Conservation (phyloP, 352 stramenopile genomes). For the Phytopythium helicoides region DNA sequence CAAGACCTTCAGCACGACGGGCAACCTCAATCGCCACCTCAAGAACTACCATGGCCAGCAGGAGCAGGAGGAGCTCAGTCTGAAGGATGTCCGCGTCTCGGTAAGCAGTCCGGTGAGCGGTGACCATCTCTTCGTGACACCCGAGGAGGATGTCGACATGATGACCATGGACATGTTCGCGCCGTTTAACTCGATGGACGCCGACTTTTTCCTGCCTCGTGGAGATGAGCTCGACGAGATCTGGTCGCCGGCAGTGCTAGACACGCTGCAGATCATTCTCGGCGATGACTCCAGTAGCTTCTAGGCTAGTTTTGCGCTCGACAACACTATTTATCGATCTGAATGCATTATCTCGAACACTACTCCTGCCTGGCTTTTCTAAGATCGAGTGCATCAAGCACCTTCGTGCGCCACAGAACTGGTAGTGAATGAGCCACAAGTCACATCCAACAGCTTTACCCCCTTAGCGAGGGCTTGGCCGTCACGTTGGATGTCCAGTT, state of each 20-base stretch:
- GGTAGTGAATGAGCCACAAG: no score
- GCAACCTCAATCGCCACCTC: conserved; percentile 41
- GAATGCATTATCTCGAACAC: no score
- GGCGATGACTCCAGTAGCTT: conserved; percentile 15
- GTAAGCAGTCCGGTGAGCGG: conserved; percentile 18
- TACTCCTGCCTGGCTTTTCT: no score
- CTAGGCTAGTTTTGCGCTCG: neutral
- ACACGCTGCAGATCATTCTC: conserved; percentile 26
- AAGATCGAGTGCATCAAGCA: no score
- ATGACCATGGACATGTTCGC: neutral
- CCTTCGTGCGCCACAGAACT: no score
- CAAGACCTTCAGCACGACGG: conserved; percentile 50
- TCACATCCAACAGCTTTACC: no score
- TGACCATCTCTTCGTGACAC: conserved; percentile 15
- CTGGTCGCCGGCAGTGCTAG: conserved; percentile 21
- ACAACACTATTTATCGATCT: no score
- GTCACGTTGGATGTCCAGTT: no score
- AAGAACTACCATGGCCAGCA: conserved; percentile 16
- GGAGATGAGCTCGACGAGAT: conserved; percentile 15
- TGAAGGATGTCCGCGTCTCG: conserved; percentile 2
- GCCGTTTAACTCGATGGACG: neutral
- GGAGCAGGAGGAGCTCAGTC: conserved; percentile 4
- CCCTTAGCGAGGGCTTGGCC: no score
- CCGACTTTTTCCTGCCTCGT: neutral
- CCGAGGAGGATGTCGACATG: conserved; percentile 2